These are phyloP conservation scores for Cerioporus squamosus DNA, from an alignment of 1,284 basidiomycete species.

Conservation along the genomic window DNA sequence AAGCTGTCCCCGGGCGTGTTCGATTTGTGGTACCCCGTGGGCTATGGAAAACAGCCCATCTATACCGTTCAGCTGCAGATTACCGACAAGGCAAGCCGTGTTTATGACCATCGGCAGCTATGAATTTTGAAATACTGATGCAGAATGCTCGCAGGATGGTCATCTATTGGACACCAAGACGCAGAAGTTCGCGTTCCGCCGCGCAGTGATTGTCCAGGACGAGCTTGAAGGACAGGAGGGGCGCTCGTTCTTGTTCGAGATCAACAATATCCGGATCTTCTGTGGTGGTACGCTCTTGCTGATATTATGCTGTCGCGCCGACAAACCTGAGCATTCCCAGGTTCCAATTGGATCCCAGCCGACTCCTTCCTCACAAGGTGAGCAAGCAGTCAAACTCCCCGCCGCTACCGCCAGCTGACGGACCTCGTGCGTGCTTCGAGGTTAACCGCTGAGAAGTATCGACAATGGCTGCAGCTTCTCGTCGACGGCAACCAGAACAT, in stretches of 20 bases:
- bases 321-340: no score
- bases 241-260: conserved; percentile 84
- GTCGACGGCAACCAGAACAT: conserved; percentile 86
- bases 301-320: no score
- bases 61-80: conserved; percentile 67
- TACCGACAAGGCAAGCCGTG: conserved; percentile 46
- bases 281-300: conserved; percentile 63
- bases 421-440: conserved; percentile 24
- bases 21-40: conserved; percentile 85
- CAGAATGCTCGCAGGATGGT: conserved; percentile 43
- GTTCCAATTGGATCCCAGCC: conserved; percentile 93
- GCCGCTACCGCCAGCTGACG: background rate
- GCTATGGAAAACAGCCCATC: conserved; percentile 79
- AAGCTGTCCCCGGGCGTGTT: conserved; percentile 57
- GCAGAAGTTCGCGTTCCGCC: conserved; percentile 76
- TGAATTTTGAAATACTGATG: no score
- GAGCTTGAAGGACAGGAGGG: conserved; percentile 74
- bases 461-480: conserved; percentile 73
- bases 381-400: conserved; percentile 10
- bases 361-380: conserved; percentile 86
- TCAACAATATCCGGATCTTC: conserved; percentile 89
- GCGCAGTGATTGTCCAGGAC: conserved; percentile 76
- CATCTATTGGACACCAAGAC: conserved; percentile 52
- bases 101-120: no score
- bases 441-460: conserved; percentile 56